Base-by-base conservation (phyloP, 78 protist species). In the Dictyostelium capitatum region DNA sequence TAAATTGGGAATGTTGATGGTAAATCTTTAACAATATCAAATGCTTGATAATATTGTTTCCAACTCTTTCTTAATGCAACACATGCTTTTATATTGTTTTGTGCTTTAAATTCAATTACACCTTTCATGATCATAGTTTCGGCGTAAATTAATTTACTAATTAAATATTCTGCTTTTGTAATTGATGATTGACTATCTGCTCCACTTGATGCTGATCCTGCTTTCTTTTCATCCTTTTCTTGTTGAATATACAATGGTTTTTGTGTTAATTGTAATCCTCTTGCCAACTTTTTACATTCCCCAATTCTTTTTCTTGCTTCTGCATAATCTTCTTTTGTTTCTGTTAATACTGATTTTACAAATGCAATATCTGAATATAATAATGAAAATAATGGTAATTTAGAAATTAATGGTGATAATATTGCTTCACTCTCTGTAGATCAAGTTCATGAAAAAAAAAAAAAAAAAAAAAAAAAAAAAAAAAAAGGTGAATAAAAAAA, bases 81-180 rank as follows among this genome's bases (percentile, higher is more conserved):
- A 51, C 93, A 82, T 15, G 93, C 93, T 30, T 87, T 87, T 11
- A 87, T 47, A 30, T 77, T 77, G 30, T 87, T 87, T 50, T 87
- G 93, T 77, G 83, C 84, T 80, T 87, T 87, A 70, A 87, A 87
- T 65, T 87, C 93, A 25, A 87, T 74, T 2, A 87, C 82, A 30
- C 85, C 93, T 51, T 87, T 87, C 93, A 87, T 87, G 12, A 87
- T 82, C 93, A 87, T 32, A 0, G 93, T 78, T 25, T 87, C 93
- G 6, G 93, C 93, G 28, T 87, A 87, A 19, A 87, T 78, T 2
- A 87, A 25, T 32, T 87, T 87, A 28, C 83, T 20, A 65, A 87
- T 87, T 47, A 87, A 78, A 56, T 87, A 87, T 32, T 87, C 85
- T 17, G 93, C 93, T 43, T 77, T 87, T n/a, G 92, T 84, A 28